Percentiles rank a stretch among this genome's conserved stretches.
phyloP scores from a whole-genome alignment of 2,329 filamentous ascomycete species.

The Fusarium vanettenii region DNA sequence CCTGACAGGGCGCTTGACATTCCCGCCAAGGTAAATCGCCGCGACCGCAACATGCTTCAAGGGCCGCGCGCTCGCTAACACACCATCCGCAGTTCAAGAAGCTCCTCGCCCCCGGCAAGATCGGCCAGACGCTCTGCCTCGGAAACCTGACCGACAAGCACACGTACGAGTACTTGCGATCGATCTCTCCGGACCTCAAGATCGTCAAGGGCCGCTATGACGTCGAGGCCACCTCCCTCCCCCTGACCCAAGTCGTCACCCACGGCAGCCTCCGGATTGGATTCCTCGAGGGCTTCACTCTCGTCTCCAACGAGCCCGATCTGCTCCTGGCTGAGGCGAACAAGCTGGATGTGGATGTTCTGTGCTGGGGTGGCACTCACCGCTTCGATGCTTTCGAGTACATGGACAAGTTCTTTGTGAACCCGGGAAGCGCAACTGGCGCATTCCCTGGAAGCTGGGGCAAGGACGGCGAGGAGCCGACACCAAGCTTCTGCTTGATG shows the following conservation, averaged over 20 bases:
- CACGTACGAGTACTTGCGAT: constrained; percentile 84
- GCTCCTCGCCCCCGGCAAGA: constrained; percentile 85
- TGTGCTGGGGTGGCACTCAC: constrained; percentile 77
- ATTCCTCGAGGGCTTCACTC: constrained; percentile 75
- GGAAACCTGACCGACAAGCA: constrained; percentile 84
- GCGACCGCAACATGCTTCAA: constrained; percentile 7
- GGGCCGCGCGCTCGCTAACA: constrained; percentile 40
- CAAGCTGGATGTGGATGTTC: constrained; percentile 74
- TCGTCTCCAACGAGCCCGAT: constrained; percentile 75
- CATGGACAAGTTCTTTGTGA: constrained; percentile 80
- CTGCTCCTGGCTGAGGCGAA: constrained; percentile 75
- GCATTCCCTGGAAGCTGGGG: constrained; percentile 70
- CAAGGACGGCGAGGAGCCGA: constrained; percentile 75
- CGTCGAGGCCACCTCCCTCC: constrained; percentile 73
- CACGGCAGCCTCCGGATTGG: constrained; percentile 74
- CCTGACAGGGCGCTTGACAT: constrained; percentile 92
- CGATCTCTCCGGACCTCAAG: constrained; percentile 78
- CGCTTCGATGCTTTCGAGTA: constrained; percentile 78
- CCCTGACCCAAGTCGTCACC: constrained; percentile 73
- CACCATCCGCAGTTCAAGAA: constrained; percentile 77
- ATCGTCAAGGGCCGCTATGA: constrained; percentile 76
- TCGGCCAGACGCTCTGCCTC: constrained; percentile 82
- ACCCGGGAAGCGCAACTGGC: constrained; percentile 74
- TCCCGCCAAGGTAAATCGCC: constrained; percentile 78
- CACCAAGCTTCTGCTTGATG: constrained; percentile 96